Evolutionary conservation across 2,329 filamentous ascomycete genomes (phyloP), one percentile per base, ranked within the genome.

Genomic region (Blumeria graminis): DNA sequence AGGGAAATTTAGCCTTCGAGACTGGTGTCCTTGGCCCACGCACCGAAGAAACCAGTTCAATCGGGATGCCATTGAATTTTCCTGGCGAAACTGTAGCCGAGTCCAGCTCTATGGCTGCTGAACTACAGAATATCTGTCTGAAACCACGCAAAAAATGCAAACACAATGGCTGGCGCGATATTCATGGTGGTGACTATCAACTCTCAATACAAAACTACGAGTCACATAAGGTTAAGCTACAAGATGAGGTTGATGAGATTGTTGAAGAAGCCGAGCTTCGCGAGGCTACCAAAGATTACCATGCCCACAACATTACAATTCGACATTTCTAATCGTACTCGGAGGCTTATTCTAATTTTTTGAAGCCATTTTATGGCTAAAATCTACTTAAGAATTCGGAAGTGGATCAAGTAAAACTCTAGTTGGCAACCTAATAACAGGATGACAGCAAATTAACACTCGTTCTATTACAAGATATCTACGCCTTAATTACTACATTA

Each of bases 251-350:
- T 46, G 45, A 58, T 9, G 63, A 62, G 41, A 62, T 66, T 36
- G 60, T 64, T 35, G 63, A 65, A 16, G 61, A 63, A 55, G 64
- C 64, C 3, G 64, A 66, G 60, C 60, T 59, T 13, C 60, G 64
- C 22, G 63, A 65, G 58, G 61, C 63, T 10, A 64, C 60, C 1
- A 63, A 62, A 56, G 60, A 59, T 18, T 65, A 64, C 39, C 58
- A 65, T 56, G 60, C 62, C 28, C 59, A 65, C 32, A 65, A 66
- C 22, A 48, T 58, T 14, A 60, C 59, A 3, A 58, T 56, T 10
- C 58, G 59, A 55, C 60, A 62, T 33, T 63, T 63, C 45, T 63
- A 55, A 58, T 8, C 6, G 14, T 43, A 43, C 6, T 5, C 18
- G 14, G 7, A 14, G 18, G 14, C 7, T 43, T n/a, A 13, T 9